Conservation (phyloP, 495 filamentous ascomycete species). For the Cenococcum geophilum region DNA sequence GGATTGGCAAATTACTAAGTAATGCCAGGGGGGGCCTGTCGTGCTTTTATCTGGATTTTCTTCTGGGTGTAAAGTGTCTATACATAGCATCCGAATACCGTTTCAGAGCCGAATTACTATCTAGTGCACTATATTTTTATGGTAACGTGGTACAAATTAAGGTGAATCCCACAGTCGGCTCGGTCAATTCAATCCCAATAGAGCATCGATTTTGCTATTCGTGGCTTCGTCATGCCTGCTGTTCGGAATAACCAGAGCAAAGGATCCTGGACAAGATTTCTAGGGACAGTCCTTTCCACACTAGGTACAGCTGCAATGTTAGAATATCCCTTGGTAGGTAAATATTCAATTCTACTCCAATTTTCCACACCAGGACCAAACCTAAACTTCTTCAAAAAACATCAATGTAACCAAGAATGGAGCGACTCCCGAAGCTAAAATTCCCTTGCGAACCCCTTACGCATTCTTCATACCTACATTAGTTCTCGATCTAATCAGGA, state of each 20-base stretch:
- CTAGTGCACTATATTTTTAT: too few relatives aligned
- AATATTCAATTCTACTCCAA: neutral
- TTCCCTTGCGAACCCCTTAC: neutral
- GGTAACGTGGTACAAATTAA: too few relatives aligned
- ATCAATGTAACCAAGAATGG: neutral
- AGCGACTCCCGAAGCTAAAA: neutral
- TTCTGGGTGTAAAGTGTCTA: too few relatives aligned
- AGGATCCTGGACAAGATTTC: neutral
- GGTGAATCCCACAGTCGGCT: too few relatives aligned
- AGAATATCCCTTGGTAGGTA: neutral
- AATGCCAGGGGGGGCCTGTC: neutral
- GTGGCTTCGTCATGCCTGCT: neutral
- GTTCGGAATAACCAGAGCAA: too few relatives aligned
- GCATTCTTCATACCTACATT: neutral
- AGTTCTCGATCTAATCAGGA: constrained; percentile 2
- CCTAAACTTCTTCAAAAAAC: neutral
- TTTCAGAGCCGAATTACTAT: too few relatives aligned
- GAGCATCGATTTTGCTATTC: neutral
- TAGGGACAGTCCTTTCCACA: neutral
- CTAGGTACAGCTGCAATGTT: neutral
- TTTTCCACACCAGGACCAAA: neutral
- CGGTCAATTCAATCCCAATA: too few relatives aligned
- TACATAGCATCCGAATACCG: too few relatives aligned
- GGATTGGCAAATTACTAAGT: neutral
- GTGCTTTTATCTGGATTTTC: too few relatives aligned